A percentile compares a stretch with the other conserved stretches of the same genome.
phyloP scores from a whole-genome alignment of 352 stramenopile genomes.

The Paralagenidium karlingii region DNA sequence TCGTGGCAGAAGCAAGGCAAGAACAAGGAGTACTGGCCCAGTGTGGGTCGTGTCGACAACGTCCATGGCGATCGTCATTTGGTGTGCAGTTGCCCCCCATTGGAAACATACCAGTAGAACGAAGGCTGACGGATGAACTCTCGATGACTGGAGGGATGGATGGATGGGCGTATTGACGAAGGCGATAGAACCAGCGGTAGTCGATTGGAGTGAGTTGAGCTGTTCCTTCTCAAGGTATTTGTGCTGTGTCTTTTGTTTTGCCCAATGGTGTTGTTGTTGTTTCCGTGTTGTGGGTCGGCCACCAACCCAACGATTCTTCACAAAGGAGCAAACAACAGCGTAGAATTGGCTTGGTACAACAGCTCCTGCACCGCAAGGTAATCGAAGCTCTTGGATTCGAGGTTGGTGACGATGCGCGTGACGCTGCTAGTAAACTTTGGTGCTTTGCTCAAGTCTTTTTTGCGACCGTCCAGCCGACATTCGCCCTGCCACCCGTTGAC shows the following conservation, averaged over 20 bases:
- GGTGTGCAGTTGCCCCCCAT: constrained; percentile 95
- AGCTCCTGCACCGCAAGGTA: constrained; percentile 56
- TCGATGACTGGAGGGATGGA: too few relatives aligned
- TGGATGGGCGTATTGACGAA: too few relatives aligned
- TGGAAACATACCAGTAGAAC: constrained; percentile 91
- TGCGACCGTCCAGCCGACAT: constrained; percentile 34
- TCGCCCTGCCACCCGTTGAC: constrained; percentile 60
- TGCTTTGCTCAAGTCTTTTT: constrained; percentile 17
- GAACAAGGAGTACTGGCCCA: constrained; percentile 98
- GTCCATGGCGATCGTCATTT: constrained; percentile 98
- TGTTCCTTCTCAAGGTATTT: too few relatives aligned
- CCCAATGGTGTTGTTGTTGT: too few relatives aligned
- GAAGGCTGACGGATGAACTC: too few relatives aligned
- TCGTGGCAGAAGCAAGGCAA: constrained; percentile 86
- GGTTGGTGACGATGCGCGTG: constrained; percentile 34
- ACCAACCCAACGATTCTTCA: too few relatives aligned
- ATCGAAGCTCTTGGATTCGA: constrained; percentile 54
- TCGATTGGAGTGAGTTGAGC: too few relatives aligned
- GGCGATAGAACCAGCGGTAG: too few relatives aligned
- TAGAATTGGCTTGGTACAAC: constrained; percentile 52
- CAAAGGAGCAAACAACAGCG: constrained; percentile 41
- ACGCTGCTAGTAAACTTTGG: constrained; percentile 50
- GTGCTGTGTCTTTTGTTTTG: too few relatives aligned
- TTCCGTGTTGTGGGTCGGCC: too few relatives aligned
- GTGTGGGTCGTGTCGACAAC: constrained; percentile 96